A percentile compares a stretch with the other conserved stretches of the same genome.
Conservation (phyloP, 805 yeast genomes). For the Metschnikowia reukaufii region DNA sequence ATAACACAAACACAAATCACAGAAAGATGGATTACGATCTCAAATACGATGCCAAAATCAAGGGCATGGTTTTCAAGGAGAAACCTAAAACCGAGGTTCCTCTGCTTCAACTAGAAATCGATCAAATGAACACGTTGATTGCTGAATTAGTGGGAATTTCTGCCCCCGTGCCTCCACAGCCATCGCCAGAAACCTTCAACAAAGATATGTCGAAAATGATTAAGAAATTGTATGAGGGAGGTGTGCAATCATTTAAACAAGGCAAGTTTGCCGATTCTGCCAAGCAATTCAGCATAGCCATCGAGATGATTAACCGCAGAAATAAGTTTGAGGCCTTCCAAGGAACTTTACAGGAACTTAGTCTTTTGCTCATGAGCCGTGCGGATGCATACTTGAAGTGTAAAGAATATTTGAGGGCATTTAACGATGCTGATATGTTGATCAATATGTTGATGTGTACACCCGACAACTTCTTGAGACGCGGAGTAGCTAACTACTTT, state of each 20-base stretch:
- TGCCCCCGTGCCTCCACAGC: slow-evolving; percentile 52
- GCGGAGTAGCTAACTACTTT: slow-evolving; percentile 62
- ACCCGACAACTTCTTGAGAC: slow-evolving; percentile 71
- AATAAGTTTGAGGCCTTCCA: slow-evolving; percentile 75
- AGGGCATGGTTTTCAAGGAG: slow-evolving; percentile 16
- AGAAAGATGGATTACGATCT: slow-evolving; percentile 19
- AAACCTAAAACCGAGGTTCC: slow-evolving; percentile 21
- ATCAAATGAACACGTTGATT: slow-evolving; percentile 39
- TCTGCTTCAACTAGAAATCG: slow-evolving; percentile 41
- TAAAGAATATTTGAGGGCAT: slow-evolving; percentile 57
- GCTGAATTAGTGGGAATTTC: slow-evolving; percentile 41
- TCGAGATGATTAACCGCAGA: slow-evolving; percentile 67
- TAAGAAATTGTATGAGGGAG: slow-evolving; percentile 64
- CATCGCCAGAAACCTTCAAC: slow-evolving; percentile 58
- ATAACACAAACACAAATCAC: too few relatives aligned
- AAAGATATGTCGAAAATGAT: slow-evolving; percentile 57
- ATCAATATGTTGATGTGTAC: slow-evolving; percentile 56
- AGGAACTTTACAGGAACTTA: slow-evolving; percentile 65
- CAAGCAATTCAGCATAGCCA: slow-evolving; percentile 62
- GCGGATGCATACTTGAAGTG: slow-evolving; percentile 65
- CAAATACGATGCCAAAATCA: slow-evolving; percentile 20
- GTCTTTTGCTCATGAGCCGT: slow-evolving; percentile 65
- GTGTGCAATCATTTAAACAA: slow-evolving; percentile 55
- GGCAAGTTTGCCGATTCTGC: slow-evolving; percentile 59
- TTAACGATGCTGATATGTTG: slow-evolving; percentile 67